phyloP scores from a whole-genome alignment of 2,329 filamentous ascomycete genomes.

The Neonectria sp. region DNA sequence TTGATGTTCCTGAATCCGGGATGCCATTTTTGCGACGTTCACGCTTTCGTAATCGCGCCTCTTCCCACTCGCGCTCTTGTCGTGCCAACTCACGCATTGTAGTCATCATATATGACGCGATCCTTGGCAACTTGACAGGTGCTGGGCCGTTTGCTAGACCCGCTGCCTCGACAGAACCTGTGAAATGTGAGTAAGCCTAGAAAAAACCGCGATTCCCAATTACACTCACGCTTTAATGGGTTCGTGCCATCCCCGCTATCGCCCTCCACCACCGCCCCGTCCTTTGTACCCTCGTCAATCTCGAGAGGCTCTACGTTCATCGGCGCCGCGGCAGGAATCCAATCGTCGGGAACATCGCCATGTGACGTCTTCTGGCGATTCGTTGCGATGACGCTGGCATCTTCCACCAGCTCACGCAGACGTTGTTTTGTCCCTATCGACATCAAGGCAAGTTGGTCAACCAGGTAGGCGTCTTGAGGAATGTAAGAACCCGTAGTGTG shows the following conservation, averaged over 20 bases:
- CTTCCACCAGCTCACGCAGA: slow-evolving; percentile 81
- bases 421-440: slow-evolving; percentile 88
- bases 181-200: slow-evolving; percentile 38
- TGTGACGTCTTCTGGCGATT: slow-evolving; percentile 85
- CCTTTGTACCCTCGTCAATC: slow-evolving; percentile 44
- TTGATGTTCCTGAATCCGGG: slow-evolving; percentile 63
- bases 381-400: slow-evolving; percentile 78
- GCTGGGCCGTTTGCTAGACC: slow-evolving; percentile 57
- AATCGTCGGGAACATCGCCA: slow-evolving; percentile 83
- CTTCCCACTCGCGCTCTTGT: slow-evolving; percentile 80
- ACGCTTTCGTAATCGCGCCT: slow-evolving; percentile 78
- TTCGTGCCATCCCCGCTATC: slow-evolving; percentile 69
- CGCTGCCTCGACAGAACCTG: slow-evolving; percentile 59
- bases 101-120: slow-evolving; percentile 65
- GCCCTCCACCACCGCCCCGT: slow-evolving; percentile 57
- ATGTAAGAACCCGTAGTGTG: slow-evolving; percentile 78
- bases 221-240: slow-evolving; percentile 71
- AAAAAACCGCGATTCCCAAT: slow-evolving; percentile 6
- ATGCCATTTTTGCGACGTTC: slow-evolving; percentile 74
- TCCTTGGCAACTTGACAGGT: slow-evolving; percentile 63
- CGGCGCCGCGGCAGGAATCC: slow-evolving; percentile 77
- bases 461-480: slow-evolving; percentile 81
- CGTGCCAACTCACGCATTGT: slow-evolving; percentile 74
- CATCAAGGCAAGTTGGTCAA: slow-evolving; percentile 86
- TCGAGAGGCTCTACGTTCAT: slow-evolving; percentile 58